These are phyloP conservation scores for Tarenaya hassleriana DNA, from an alignment of 345 rosid genomes.

Conservation along the genomic window DNA sequence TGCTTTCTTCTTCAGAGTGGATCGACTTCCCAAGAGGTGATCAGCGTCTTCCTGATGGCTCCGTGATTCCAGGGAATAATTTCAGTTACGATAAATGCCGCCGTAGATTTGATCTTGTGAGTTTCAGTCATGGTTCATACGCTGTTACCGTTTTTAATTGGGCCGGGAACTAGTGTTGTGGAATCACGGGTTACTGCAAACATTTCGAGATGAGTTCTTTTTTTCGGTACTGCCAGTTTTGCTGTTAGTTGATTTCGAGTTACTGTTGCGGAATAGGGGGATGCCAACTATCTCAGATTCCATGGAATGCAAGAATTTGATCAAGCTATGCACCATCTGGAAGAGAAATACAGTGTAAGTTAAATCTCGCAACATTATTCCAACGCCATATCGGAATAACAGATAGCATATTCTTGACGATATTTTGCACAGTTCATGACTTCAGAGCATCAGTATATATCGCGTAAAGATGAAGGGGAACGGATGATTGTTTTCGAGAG, in stretches of 20 bases:
- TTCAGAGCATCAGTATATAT: constrained; percentile 80
- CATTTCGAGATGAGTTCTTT: too few relatives aligned
- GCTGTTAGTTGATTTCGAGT: too few relatives aligned
- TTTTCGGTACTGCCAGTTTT: too few relatives aligned
- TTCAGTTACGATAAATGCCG: constrained; percentile 85
- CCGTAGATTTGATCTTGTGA: constrained; percentile 85
- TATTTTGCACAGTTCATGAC: constrained; percentile 66
- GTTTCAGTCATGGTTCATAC: too few relatives aligned
- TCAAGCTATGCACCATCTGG: constrained; percentile 83
- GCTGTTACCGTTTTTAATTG: too few relatives aligned
- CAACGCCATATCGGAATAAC: too few relatives aligned
- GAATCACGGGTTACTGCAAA: too few relatives aligned
- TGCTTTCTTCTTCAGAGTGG: constrained; percentile 59
- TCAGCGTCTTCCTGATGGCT: constrained; percentile 70
- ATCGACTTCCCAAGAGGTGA: constrained; percentile 92
- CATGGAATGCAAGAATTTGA: constrained; percentile 89
- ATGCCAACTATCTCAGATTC: constrained; percentile 72
- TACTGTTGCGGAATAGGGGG: too few relatives aligned
- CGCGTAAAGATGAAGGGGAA: constrained; percentile 83
- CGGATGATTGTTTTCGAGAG: constrained; percentile 72
- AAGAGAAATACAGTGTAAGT: constrained; percentile 66
- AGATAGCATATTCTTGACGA: too few relatives aligned
- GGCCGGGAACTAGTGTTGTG: too few relatives aligned
- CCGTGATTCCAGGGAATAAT: constrained; percentile 61
- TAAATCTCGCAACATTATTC: background rate